Base-by-base conservation (phyloP, 768 basidiomycete genomes). In the Xerocomellus dryophilus region DNA sequence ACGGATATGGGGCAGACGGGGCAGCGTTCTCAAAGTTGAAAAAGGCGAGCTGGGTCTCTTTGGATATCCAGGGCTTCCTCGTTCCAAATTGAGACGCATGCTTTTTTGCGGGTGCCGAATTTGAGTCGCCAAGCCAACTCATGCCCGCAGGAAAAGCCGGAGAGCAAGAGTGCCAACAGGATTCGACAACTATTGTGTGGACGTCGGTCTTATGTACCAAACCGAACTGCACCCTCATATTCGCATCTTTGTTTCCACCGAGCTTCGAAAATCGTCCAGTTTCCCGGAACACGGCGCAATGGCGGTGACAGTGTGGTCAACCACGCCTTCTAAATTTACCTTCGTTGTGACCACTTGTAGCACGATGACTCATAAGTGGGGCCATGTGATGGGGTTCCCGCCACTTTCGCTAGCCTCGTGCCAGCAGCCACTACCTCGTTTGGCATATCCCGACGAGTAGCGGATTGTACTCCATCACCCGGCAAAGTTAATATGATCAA, bases 261-360 rank as follows among this genome's bases (percentile, higher is more conserved):
- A 32, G 4, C 27, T 18, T 18, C 43, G 31, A 40, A 35, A 25
- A n/a, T 36, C 31, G 12, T 43, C 66, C 66, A 49, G 52, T 58
- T 66, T 27, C 66, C 66, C 50, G 66, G 66, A 52, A 63, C 43
- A 54, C 41, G 66, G 66, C 66, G 66, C 64, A 34, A 56, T 54
- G 51, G 54, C 59, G 31, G 55, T 57, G 61, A 52, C 40, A 45
- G 23, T 25, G 12, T 20, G 29, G 20, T 20, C 43, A 18, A 36
- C 35, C 21, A 31, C 29, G n/a, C 39, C 32, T 35, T 43, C 20
- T 18, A 42, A 50, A 35, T 36, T 36, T 36, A n/a, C 35, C 35
- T 11, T 7, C 17, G 15, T 7, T 36, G 34, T 5, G 15, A 4
- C 11, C 44, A 15, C 9, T 10, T 29, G 29, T 10, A 29, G 29